Evolutionary conservation across 164 flowering plant genomes (phyloP).

Genomic region (Annona squamosa): DNA sequence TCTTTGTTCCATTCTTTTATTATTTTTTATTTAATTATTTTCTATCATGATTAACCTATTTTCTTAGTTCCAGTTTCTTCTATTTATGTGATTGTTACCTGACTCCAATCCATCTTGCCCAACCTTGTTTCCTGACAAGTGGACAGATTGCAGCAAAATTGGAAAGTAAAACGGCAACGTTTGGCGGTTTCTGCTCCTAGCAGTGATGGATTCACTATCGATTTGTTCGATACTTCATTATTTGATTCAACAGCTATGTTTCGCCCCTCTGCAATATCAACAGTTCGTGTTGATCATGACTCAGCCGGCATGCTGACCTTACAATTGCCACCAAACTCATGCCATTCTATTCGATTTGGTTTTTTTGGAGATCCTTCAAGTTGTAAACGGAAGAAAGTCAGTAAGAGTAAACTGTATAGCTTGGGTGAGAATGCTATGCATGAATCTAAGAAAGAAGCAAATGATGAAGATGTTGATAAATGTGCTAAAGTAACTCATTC

Average conservation of each 20-base stretch:
- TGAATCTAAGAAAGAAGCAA: constrained; percentile 38
- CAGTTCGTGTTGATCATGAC: constrained; percentile 72
- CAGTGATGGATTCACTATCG: constrained; percentile 82
- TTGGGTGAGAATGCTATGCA: constrained; percentile 16
- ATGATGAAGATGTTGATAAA: constrained; percentile 41
- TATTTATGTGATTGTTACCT: neutral
- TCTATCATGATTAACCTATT: too few relatives aligned
- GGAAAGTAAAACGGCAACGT: constrained; percentile 94
- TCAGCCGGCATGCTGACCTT: constrained; percentile 85
- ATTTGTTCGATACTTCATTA: constrained; percentile 65
- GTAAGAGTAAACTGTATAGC: constrained; percentile 11
- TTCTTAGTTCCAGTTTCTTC: neutral
- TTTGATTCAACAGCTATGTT: constrained; percentile 38
- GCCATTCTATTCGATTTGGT: constrained; percentile 63
- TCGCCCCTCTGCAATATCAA: constrained; percentile 58
- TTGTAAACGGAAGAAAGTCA: constrained; percentile 15
- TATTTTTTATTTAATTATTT: too few relatives aligned
- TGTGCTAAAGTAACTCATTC: constrained; percentile 53
- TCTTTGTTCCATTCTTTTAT: too few relatives aligned
- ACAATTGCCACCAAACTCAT: constrained; percentile 57
- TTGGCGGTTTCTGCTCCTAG: constrained; percentile 50
- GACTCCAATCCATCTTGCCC: neutral
- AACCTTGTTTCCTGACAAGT: constrained; percentile 18
- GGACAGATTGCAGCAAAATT: constrained; percentile 90
- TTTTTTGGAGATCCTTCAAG: constrained; percentile 38